Base-by-base conservation (phyloP, 176 grass and related monocot species). In the Triticum dicoccoides region DNA sequence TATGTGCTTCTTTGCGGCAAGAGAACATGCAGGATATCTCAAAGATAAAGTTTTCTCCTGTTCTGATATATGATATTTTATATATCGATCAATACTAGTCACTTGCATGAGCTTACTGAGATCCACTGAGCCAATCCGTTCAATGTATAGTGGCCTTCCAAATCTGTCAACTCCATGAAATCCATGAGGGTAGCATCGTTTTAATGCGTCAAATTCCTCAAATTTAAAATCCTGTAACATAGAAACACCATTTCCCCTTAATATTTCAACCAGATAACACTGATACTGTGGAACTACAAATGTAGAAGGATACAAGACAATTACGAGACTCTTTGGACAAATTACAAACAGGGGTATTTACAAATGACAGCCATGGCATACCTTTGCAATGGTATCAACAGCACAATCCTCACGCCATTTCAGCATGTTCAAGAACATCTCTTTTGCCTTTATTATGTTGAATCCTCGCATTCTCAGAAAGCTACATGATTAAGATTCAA, bases 161-260 rank as follows among this genome's bases (percentile, higher is more conserved):
- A 83, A 91, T 86, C 77, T 95, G 83, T 98, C 96, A 65, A 98
- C 92, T 86, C 93, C 96, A 86, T 98, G 96, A 89, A 92, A 98
- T 86, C 93, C 96, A 61, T 92, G 96, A 51, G 96, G 94, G 85
- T 96, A 98, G 34, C 88, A 94, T 87, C 62, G 92, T 85, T 98
- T 95, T 51, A 98, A 92, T 80, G 84, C 87, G 77, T 96, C 90
- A 70, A 84, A 75, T 76, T 98, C 96, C 76, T 94, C 93, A 85
- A 92, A 98, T 85, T 94, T 89, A 77, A 94, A 98, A 86, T 96
- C 96, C 93, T 98, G 81, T 47, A 86, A 54, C 74, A 86, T 69
- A 82, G 6, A 51, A 77, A 88, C 61, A 65, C 66, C 37, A 5
- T 25, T 61, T 82, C 64, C 51, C 33, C 23, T 70, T 68, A 51